Base-by-base conservation (phyloP, 768 basidiomycete species). In the Collybia sordida region DNA sequence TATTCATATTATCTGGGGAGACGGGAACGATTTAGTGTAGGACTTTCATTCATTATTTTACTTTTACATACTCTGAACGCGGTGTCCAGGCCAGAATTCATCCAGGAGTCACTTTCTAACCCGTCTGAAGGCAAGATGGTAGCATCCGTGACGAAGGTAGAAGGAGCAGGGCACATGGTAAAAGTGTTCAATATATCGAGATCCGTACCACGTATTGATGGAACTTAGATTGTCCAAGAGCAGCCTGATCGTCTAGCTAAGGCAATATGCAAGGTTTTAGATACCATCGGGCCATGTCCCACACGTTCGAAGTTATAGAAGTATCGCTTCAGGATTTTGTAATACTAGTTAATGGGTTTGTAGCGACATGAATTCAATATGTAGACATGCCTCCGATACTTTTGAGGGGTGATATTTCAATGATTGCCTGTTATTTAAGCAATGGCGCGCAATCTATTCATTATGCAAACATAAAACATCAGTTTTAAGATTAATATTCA, bases 1-100 rank as follows among this genome's bases (percentile, higher is more conserved):
- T 17, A 54, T 78, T 6, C 79, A 81, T 54, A 42, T 78, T 22
- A 69, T 81, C n/a, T 80, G 77, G 73, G 77, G 75, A 23, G 64
- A 59, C 5, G 58, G 62, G n/a, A 67, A 70, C 27, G 73, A 78
- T 36, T 54, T 77, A n/a, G 62, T 79, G 78, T 79, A 42, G 35
- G 35, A 42, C 46, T 50, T 12, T 31, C 22, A 24, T 36, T 38
- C 35, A 44, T 37, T 27, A 47, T 45, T 19, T 6, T 22, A 18
- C 31, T 9, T 18, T 42, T 11, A 23, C 47, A 37, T 9, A 35
- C 38, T 54, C 22, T 19, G n/a, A 31, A 31, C 31, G 25, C 27
- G 41, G 36, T 31, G 12, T 49, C 15, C 21, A 79, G 78, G 17
- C 73, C 75, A 1, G 68, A 73, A 45, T 70, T 69, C 36, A 64